phyloP scores from a whole-genome alignment of 2,329 filamentous ascomycete species.

The Trichoderma oligosporum region DNA sequence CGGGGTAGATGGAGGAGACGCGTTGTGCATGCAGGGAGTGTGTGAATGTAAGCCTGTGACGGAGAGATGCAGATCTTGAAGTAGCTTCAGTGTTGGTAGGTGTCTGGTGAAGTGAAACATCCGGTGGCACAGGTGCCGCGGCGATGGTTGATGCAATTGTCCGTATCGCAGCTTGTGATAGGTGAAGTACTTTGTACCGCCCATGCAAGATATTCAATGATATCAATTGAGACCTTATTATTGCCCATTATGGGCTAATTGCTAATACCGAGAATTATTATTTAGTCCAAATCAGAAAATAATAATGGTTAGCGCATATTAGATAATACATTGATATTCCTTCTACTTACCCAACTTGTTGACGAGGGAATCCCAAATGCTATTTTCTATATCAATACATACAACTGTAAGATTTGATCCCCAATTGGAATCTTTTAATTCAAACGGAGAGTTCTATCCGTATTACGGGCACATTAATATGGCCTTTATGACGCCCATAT shows the following conservation, averaged over 20 bases:
- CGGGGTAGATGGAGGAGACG: background rate
- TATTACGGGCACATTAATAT: too few species aligned
- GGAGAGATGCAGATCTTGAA: background rate
- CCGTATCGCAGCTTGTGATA: background rate
- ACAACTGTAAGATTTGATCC: too few species aligned
- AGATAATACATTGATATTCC: background rate
- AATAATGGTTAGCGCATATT: background rate
- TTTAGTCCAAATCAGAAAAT: background rate
- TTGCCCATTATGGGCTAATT: background rate
- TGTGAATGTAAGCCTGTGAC: background rate
- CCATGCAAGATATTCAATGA: slow-evolving; percentile 5
- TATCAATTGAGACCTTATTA: background rate
- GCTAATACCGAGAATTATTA: accelerated
- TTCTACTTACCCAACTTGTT: too few species aligned
- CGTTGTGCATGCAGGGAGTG: background rate
- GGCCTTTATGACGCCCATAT: too few species aligned
- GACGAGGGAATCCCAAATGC: too few species aligned
- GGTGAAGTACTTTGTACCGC: background rate
- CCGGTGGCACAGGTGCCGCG: background rate
- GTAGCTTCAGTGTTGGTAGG: background rate
- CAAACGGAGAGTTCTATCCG: too few species aligned
- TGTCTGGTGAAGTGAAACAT: background rate
- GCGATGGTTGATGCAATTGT: slow-evolving; percentile 1
- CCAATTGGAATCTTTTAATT: background rate
- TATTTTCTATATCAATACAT: too few species aligned